Evolutionary conservation across 2,329 filamentous ascomycete species (phyloP).

Genomic region (Fusarium sp.): DNA sequence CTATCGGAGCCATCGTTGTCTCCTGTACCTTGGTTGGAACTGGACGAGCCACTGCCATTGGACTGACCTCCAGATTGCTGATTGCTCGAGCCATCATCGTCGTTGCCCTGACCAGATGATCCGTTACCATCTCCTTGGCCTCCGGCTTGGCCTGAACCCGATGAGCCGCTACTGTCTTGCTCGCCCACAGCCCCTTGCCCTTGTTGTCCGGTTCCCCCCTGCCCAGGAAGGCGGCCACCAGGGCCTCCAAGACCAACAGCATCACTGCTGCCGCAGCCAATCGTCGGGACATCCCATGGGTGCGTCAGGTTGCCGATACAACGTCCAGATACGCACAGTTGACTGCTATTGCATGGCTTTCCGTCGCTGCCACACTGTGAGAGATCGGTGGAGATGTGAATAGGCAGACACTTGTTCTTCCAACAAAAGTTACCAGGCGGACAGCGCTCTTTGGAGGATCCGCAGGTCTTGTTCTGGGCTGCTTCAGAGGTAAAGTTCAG

Average conservation of each 20-base stretch:
- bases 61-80: not conserved
- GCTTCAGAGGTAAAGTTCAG: constrained; percentile 13
- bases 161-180: not conserved
- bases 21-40: not conserved
- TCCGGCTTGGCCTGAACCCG: not conserved
- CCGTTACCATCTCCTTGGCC: not conserved
- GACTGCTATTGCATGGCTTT: constrained; percentile 4
- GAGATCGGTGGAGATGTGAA: constrained; percentile 18
- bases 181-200: not conserved
- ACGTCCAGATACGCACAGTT: constrained; percentile 22
- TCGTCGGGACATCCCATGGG: not conserved
- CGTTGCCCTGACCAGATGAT: not conserved
- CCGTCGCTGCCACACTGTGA: constrained; percentile 15
- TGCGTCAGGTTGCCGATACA: constrained; percentile 20
- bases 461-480: constrained; percentile 1
- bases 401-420: constrained; percentile 2
- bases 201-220: not conserved
- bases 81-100: not conserved
- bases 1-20: not conserved
- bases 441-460: constrained; percentile 1
- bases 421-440: constrained; percentile 20
- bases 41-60: not conserved
- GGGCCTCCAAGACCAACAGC: constrained; percentile 2
- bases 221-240: constrained; percentile 15
- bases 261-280: constrained; percentile 14